phyloP scores from a whole-genome alignment of 2,329 filamentous ascomycete genomes.

The Calonectria hawksworthii region DNA sequence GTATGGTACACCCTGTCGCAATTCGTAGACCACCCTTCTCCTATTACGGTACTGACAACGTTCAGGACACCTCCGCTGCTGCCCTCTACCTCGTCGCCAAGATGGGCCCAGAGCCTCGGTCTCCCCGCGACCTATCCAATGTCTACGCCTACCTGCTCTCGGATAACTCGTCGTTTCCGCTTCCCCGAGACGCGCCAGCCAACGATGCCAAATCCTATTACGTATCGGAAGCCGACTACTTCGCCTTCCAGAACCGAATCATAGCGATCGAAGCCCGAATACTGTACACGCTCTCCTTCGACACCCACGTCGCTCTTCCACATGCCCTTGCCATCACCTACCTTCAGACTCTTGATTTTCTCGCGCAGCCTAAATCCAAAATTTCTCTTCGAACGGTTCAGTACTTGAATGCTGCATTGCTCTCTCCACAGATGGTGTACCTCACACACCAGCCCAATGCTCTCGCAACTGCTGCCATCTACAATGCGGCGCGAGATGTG shows the following conservation, averaged over 20 bases:
- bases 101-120: constrained; percentile 81
- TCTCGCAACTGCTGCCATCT: constrained; percentile 90
- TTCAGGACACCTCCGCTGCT: constrained; percentile 84
- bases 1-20: constrained; percentile 49
- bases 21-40: not conserved
- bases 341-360: constrained; percentile 86
- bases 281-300: constrained; percentile 82
- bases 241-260: constrained; percentile 73
- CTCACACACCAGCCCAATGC: constrained; percentile 91
- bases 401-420: constrained; percentile 87
- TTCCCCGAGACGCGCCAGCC: constrained; percentile 50
- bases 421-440: constrained; percentile 91
- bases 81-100: constrained; percentile 87
- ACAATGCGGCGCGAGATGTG: constrained; percentile 85
- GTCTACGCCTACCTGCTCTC: constrained; percentile 87
- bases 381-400: constrained; percentile 77
- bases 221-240: constrained; percentile 81
- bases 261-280: constrained; percentile 84
- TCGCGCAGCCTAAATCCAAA: constrained; percentile 59
- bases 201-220: constrained; percentile 71
- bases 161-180: constrained; percentile 68
- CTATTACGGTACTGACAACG: constrained; percentile 20
- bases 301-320: constrained; percentile 87
- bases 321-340: constrained; percentile 92
- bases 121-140: constrained; percentile 84